Evolutionary conservation across 225 moss, liverwort and hornwort species (phyloP).

Genomic region (Polytrichum commune): DNA sequence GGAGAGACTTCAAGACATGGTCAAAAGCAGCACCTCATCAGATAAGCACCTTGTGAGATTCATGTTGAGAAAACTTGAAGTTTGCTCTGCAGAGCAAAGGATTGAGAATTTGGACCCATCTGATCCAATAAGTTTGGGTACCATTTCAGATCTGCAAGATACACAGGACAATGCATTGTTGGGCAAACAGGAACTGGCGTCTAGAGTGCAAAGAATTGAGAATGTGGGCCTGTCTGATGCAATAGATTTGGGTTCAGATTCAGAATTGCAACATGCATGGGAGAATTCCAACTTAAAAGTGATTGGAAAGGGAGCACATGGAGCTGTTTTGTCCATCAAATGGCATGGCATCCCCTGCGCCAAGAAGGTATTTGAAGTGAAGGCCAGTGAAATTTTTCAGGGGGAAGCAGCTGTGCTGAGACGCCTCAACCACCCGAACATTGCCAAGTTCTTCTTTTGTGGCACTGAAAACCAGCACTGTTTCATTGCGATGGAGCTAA

Average conservation of each 20-base stretch:
- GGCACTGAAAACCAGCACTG: background rate
- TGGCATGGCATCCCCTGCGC: constrained; percentile 10
- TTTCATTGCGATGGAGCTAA: constrained; percentile 9
- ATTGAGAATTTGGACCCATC: background rate
- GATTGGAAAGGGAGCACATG: background rate
- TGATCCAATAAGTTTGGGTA: too few relatives aligned
- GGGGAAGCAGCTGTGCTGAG: background rate
- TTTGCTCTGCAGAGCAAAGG: background rate
- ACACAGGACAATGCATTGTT: too few relatives aligned
- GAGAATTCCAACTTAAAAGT: too few relatives aligned
- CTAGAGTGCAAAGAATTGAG: too few relatives aligned
- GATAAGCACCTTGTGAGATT: background rate
- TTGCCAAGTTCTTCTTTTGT: background rate
- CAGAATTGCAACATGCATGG: background rate
- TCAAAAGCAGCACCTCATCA: background rate
- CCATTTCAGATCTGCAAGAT: background rate
- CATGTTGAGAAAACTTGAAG: background rate
- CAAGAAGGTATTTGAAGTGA: background rate
- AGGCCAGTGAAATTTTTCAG: background rate
- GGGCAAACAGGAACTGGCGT: too few relatives aligned
- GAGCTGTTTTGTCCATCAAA: too few relatives aligned
- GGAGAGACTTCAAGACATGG: background rate
- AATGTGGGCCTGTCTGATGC: background rate
- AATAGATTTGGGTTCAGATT: background rate
- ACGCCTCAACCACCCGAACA: constrained; percentile 1